A percentile compares a stretch with the other conserved stretches of the same genome.
These are phyloP conservation scores for Primulina eburnea DNA, from an alignment of 257 asterid genomes.

Conservation along the genomic window DNA sequence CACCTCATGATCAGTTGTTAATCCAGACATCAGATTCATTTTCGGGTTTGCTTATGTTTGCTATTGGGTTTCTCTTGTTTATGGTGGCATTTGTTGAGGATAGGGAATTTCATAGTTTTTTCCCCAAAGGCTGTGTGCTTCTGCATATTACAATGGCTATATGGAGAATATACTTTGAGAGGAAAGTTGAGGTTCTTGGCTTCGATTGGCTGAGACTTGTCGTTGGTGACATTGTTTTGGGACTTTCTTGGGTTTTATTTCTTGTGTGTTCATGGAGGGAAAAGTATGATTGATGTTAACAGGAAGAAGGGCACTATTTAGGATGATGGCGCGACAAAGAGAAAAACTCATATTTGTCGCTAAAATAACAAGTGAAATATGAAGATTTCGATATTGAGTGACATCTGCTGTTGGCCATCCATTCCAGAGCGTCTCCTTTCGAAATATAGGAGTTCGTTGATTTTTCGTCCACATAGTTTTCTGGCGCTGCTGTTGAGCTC, in stretches of 20 bases:
- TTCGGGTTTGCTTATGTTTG: conserved; percentile 77
- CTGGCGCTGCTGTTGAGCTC: neutral
- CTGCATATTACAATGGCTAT: conserved; percentile 81
- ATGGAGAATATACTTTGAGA: conserved; percentile 85
- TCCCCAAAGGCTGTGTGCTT: conserved; percentile 73
- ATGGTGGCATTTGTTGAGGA: conserved; percentile 95
- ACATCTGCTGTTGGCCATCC: neutral
- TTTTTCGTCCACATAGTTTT: neutral
- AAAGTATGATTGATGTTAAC: conserved; percentile 62
- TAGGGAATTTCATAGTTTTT: conserved; percentile 73
- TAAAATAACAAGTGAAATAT: neutral
- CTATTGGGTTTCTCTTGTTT: conserved; percentile 74
- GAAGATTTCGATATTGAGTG: neutral
- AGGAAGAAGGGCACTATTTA: neutral
- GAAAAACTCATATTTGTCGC: neutral
- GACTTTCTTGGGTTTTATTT: conserved; percentile 78
- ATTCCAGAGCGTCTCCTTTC: neutral
- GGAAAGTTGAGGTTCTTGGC: conserved; percentile 79
- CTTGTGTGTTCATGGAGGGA: conserved; percentile 88
- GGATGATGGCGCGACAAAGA: neutral
- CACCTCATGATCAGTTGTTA: conserved; percentile 84
- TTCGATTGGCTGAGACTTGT: conserved; percentile 81
- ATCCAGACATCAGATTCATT: conserved; percentile 86
- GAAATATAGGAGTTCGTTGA: neutral
- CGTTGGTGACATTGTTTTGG: conserved; percentile 71